These are phyloP conservation scores for Alnus glutinosa DNA, from an alignment of 306 rosid species.

Conservation along the genomic window DNA sequence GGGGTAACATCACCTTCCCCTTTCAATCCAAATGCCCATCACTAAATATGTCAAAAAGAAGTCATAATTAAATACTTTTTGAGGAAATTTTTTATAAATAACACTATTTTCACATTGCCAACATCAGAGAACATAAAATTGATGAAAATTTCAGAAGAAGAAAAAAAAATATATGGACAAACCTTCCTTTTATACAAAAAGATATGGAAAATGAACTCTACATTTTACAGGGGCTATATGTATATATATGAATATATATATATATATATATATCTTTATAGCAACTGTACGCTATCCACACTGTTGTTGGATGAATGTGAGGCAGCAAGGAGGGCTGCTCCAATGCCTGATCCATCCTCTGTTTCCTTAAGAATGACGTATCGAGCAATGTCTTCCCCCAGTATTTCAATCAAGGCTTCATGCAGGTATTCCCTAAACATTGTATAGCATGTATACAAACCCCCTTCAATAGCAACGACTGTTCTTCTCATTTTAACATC, in stretches of 20 bases:
- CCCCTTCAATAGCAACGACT: conserved; percentile 80
- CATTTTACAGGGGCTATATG: conserved; percentile 82
- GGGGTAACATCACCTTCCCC: no score
- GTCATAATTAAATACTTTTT: no score
- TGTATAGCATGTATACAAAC: conserved; percentile 68
- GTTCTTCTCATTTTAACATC: conserved; percentile 63
- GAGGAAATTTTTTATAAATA: conserved; percentile 11
- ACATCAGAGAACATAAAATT: conserved; percentile 31
- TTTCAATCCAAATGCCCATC: not conserved
- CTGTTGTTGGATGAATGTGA: conserved; percentile 53
- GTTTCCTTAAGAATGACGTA: conserved; percentile 73
- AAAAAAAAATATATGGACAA: conserved; percentile 59
- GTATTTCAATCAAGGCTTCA: conserved; percentile 71
- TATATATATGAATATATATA: conserved; percentile 34
- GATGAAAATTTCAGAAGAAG: conserved; percentile 31
- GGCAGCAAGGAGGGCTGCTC: conserved; percentile 90
- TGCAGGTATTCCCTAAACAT: conserved; percentile 76
- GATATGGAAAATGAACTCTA: conserved; percentile 61
- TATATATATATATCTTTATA: conserved; percentile 53
- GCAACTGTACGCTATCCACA: conserved; percentile 74
- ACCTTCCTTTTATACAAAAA: conserved; percentile 56
- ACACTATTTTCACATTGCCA: conserved; percentile 27
- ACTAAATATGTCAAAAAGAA: conserved; percentile 2
- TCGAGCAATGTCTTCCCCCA: conserved; percentile 76
- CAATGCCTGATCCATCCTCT: conserved; percentile 85